phyloP scores from a whole-genome alignment of 352 stramenopile genomes.

The Phytopythium chamaehyphon region DNA sequence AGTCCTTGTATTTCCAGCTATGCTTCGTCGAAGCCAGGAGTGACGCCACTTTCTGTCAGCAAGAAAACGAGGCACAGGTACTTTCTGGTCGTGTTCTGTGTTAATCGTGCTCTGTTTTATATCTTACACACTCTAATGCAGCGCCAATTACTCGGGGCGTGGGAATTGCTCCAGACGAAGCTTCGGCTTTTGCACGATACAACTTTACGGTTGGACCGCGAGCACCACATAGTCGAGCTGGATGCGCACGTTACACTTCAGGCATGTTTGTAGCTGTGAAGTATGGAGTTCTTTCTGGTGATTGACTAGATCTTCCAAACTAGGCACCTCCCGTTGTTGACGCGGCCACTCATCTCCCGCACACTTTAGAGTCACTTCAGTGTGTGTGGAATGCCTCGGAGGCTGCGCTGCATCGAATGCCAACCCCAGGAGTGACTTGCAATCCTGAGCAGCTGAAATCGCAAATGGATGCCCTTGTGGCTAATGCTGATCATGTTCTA shows the following conservation, averaged over 20 bases:
- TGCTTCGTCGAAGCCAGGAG: conserved; percentile 40
- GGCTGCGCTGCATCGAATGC: conserved; percentile 30
- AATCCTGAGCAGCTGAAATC: conserved; percentile 24
- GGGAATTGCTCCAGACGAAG: conserved; percentile 44
- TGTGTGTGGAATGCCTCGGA: conserved; percentile 26
- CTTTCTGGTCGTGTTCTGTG: neutral
- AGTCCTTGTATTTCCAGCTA: conserved; percentile 48
- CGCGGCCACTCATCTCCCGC: conserved; percentile 15
- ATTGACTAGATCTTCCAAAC: too few species aligned
- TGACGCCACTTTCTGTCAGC: conserved; percentile 25
- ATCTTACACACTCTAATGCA: too few species aligned
- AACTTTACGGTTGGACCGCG: conserved; percentile 30
- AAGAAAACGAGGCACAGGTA: conserved; percentile 52
- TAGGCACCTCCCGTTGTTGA: conserved; percentile 13
- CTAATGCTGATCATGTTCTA: conserved; percentile 25
- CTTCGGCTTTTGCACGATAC: conserved; percentile 44
- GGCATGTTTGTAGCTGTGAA: too few species aligned
- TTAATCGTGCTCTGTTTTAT: conserved; percentile 1
- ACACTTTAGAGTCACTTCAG: conserved; percentile 13
- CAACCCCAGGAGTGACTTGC: conserved; percentile 21
- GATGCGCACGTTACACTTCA: conserved; percentile 28
- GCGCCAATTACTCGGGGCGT: conserved; percentile 40
- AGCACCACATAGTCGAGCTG: conserved; percentile 20
- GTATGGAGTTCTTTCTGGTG: too few species aligned
- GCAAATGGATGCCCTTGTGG: conserved; percentile 21